Evolutionary conservation across 345 rosid genomes (phyloP).

Genomic region (thale cress (Arabidopsis thaliana)): DNA sequence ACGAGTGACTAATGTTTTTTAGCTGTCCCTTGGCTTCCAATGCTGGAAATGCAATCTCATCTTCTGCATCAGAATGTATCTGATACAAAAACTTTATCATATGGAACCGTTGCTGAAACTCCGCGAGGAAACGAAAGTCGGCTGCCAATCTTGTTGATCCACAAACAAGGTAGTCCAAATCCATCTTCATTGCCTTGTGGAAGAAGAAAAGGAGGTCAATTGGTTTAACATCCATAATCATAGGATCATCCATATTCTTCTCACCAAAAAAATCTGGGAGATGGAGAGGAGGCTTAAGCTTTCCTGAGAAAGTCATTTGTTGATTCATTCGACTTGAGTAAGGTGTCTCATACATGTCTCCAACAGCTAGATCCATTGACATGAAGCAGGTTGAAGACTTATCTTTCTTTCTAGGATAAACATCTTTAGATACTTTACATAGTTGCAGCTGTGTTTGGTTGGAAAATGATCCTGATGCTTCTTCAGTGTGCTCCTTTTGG

Average conservation of each 20-base stretch:
- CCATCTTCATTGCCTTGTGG: slow-evolving; percentile 85
- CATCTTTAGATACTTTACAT: slow-evolving; percentile 27
- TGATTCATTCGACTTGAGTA: slow-evolving; percentile 58
- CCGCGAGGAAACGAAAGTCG: slow-evolving; percentile 55
- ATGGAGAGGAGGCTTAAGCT: slow-evolving; percentile 34
- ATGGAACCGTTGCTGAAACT: slow-evolving; percentile 62
- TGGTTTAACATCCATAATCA: slow-evolving; percentile 54
- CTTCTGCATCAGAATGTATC: slow-evolving; percentile 78
- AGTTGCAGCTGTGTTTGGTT: slow-evolving; percentile 36
- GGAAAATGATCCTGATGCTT: slow-evolving; percentile 47
- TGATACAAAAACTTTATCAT: slow-evolving; percentile 58
- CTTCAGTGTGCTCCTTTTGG: slow-evolving; percentile 45
- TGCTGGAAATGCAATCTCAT: slow-evolving; percentile 86
- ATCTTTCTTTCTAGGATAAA: slow-evolving; percentile 42
- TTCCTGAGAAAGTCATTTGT: slow-evolving; percentile 52
- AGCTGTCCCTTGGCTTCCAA: slow-evolving; percentile 71
- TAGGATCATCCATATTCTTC: slow-evolving; percentile 45
- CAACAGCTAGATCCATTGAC: slow-evolving; percentile 29
- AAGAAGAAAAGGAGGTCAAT: slow-evolving; percentile 74
- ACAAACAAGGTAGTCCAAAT: slow-evolving; percentile 67
- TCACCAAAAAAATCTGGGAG: slow-evolving; percentile 45
- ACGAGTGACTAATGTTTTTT: slow-evolving; percentile 66
- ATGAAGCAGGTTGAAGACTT: slow-evolving; percentile 41
- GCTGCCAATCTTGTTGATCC: slow-evolving; percentile 60
- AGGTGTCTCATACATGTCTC: slow-evolving; percentile 44